A percentile compares a stretch with the other conserved stretches of the same genome.
Conservation (phyloP, 2,329 filamentous ascomycete genomes). For the Fusarium aywerte region DNA sequence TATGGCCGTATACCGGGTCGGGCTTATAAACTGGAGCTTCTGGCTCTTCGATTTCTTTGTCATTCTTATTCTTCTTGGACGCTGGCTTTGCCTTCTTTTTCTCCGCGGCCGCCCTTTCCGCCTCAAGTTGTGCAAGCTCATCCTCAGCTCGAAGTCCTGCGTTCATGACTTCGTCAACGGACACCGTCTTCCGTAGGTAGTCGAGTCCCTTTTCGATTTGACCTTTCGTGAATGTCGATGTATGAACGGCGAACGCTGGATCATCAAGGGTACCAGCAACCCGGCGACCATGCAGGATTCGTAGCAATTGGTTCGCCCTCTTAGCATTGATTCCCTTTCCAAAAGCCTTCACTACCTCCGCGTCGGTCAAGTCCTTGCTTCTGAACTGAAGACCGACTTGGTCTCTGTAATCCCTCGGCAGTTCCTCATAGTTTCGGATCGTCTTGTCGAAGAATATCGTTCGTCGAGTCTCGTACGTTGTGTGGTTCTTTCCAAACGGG, state of each 20-base stretch:
- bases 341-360: conserved; percentile 62
- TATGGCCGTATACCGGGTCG: conserved; percentile 67
- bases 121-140: conserved; percentile 66
- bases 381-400: conserved; percentile 65
- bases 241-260: conserved; percentile 62
- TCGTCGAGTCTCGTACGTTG: conserved; percentile 43
- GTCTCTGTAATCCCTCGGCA: conserved; percentile 69
- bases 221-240: conserved; percentile 54
- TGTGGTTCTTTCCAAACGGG: conserved; percentile 23
- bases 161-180: conserved; percentile 70
- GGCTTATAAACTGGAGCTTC: conserved; percentile 44
- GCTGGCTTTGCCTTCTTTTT: conserved; percentile 37
- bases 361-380: conserved; percentile 58
- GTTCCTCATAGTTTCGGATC: conserved; percentile 65
- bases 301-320: conserved; percentile 64
- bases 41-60: conserved; percentile 11
- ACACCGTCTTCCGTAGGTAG: conserved; percentile 65
- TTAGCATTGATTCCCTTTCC: conserved; percentile 57
- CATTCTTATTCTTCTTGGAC: conserved; percentile 41
- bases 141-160: conserved; percentile 71
- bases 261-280: conserved; percentile 73
- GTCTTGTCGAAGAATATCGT: conserved; percentile 53
- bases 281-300: conserved; percentile 70
- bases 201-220: conserved; percentile 61
- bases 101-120: conserved; percentile 45